Conservation (phyloP, 1,139 yeast genomes). For the Lodderomyces margitis region DNA sequence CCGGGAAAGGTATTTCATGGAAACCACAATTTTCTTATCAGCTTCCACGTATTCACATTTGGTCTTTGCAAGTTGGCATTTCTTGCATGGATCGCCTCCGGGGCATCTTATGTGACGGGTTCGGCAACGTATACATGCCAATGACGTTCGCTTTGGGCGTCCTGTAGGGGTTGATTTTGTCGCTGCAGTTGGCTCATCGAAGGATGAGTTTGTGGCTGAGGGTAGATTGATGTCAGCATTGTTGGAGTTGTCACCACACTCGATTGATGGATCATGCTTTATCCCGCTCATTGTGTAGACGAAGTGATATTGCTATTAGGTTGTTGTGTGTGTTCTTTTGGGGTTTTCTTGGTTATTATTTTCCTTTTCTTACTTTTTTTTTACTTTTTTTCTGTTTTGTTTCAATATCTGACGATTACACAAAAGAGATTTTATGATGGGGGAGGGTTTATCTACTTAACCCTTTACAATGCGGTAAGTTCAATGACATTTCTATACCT, state of each 20-base stretch:
- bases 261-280: background rate
- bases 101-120: conserved; percentile 78
- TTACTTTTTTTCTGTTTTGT: too few species aligned
- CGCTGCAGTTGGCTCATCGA: background rate
- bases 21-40: conserved; percentile 73
- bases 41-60: conserved; percentile 77
- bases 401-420: too few species aligned
- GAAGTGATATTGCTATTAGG: too few species aligned
- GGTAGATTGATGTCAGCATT: background rate
- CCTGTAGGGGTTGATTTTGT: background rate
- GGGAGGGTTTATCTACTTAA: too few species aligned
- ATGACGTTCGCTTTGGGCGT: conserved; percentile 31
- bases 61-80: conserved; percentile 57
- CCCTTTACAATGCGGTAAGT: too few species aligned
- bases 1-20: conserved; percentile 67
- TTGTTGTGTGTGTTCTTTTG: too few species aligned
- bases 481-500: too few species aligned
- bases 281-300: too few species aligned
- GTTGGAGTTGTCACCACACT: background rate
- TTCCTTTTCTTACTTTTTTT: too few species aligned
- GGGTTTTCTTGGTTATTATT: too few species aligned
- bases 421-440: too few species aligned
- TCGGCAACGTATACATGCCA: conserved; percentile 69
- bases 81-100: conserved; percentile 74
- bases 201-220: background rate